phyloP scores from a whole-genome alignment of 306 rosid species.

The Hippophae tibetana region DNA sequence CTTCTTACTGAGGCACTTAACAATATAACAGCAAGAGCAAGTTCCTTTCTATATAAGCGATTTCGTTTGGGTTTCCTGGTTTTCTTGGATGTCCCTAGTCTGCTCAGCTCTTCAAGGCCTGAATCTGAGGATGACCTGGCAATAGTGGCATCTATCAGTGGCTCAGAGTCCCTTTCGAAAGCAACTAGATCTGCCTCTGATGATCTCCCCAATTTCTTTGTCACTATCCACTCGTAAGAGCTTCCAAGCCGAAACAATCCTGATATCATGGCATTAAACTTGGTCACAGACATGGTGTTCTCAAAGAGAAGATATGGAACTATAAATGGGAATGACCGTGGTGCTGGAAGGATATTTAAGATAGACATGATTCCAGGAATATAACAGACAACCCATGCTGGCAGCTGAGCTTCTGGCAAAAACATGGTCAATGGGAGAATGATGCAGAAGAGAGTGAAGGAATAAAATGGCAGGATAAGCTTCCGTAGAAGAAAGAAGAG shows the following conservation, averaged over 20 bases:
- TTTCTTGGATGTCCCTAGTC: constrained; percentile 59
- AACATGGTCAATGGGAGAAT: constrained; percentile 98
- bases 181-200: constrained; percentile 82
- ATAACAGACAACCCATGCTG: constrained; percentile 94
- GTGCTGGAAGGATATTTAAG: constrained; percentile 77
- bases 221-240: constrained; percentile 95
- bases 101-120: constrained; percentile 69
- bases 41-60: constrained; percentile 81
- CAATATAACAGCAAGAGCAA: constrained; percentile 78
- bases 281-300: constrained; percentile 96
- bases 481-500: constrained; percentile 92
- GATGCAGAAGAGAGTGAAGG: constrained; percentile 94
- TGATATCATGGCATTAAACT: constrained; percentile 96
- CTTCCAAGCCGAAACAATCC: constrained; percentile 86
- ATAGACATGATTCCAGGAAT: constrained; percentile 93
- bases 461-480: constrained; percentile 92
- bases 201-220: constrained; percentile 90
- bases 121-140: constrained; percentile 83
- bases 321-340: constrained; percentile 76
- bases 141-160: constrained; percentile 41
- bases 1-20: constrained; percentile 84
- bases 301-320: constrained; percentile 94
- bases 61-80: constrained; percentile 52
- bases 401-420: constrained; percentile 95
- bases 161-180: constrained; percentile 58